phyloP scores from a whole-genome alignment of 140 eudicot species.

The Stevia rebaudiana region DNA sequence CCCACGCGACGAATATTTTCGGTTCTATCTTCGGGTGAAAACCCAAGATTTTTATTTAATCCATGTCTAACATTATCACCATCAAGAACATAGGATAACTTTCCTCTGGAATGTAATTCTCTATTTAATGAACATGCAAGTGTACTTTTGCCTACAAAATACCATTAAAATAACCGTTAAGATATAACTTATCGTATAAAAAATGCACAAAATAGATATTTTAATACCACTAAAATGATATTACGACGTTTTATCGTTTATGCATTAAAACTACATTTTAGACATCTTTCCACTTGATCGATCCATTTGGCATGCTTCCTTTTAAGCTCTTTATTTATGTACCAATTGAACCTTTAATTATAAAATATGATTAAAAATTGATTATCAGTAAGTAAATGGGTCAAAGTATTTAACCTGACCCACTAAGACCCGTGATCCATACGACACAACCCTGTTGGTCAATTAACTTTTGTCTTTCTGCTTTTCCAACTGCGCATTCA shows the following conservation, averaged over 20 bases:
- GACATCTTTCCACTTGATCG: background rate
- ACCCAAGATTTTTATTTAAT: constrained; percentile 87
- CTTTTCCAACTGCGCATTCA: constrained; percentile 66
- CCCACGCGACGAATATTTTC: constrained; percentile 98
- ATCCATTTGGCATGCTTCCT: background rate
- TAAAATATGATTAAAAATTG: background rate
- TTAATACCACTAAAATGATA: too few species aligned
- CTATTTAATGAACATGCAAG: constrained; percentile 82
- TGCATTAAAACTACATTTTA: background rate
- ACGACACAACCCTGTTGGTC: constrained; percentile 93
- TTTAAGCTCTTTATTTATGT: background rate
- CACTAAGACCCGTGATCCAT: constrained; percentile 98
- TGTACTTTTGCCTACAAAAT: constrained; percentile 80
- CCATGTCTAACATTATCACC: constrained; percentile 99
- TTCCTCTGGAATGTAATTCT: constrained; percentile 79
- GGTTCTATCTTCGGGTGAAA: constrained; percentile 73
- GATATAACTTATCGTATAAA: background rate
- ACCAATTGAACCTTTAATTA: background rate
- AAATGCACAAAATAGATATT: constrained; percentile 6
- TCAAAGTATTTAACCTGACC: constrained; percentile 76
- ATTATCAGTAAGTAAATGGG: background rate
- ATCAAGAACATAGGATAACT: constrained; percentile 86
- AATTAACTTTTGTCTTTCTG: constrained; percentile 77
- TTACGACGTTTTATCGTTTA: background rate
- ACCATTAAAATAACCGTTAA: background rate